Evolutionary conservation across 352 stramenopile species (phyloP).

Genomic region (Phytophthora pinifolia): DNA sequence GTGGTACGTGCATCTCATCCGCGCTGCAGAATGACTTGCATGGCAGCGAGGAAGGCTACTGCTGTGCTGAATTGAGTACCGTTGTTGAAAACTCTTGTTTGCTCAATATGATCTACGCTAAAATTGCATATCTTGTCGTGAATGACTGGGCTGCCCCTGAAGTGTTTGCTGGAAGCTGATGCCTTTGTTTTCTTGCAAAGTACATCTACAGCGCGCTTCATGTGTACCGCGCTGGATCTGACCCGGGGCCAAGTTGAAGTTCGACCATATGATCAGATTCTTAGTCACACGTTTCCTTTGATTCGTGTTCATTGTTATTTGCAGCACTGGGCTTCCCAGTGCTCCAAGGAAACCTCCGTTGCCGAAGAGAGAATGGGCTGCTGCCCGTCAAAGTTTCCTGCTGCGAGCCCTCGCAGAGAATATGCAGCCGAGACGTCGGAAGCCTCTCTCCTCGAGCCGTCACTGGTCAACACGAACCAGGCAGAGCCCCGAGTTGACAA

Average conservation of each 20-base stretch:
- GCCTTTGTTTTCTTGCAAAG: too few relatives aligned
- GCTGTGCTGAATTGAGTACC: constrained; percentile 6
- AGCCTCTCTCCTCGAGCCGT: constrained; percentile 3
- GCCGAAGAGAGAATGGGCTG: constrained; percentile 43
- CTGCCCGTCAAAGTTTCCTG: constrained; percentile 53
- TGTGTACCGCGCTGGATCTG: too few relatives aligned
- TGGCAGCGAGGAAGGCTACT: constrained; percentile 7
- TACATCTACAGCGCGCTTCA: too few relatives aligned
- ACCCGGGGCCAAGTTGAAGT: too few relatives aligned
- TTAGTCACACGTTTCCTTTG: too few relatives aligned
- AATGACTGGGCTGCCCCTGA: too few relatives aligned
- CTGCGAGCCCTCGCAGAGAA: constrained; percentile 10
- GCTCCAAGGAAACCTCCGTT: neutral
- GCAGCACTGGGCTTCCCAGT: neutral
- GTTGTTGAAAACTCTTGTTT: constrained; percentile 2
- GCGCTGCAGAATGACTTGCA: constrained; percentile 30
- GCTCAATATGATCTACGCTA: neutral
- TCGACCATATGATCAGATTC: too few relatives aligned
- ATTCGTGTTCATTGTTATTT: neutral
- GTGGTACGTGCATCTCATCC: constrained; percentile 76
- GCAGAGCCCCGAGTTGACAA: neutral
- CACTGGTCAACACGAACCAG: constrained; percentile 8
- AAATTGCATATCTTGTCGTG: neutral
- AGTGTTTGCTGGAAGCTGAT: neutral
- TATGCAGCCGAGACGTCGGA: constrained; percentile 9